phyloP scores from a whole-genome alignment of 805 yeast genomes.

The Grigorovia humatica region DNA sequence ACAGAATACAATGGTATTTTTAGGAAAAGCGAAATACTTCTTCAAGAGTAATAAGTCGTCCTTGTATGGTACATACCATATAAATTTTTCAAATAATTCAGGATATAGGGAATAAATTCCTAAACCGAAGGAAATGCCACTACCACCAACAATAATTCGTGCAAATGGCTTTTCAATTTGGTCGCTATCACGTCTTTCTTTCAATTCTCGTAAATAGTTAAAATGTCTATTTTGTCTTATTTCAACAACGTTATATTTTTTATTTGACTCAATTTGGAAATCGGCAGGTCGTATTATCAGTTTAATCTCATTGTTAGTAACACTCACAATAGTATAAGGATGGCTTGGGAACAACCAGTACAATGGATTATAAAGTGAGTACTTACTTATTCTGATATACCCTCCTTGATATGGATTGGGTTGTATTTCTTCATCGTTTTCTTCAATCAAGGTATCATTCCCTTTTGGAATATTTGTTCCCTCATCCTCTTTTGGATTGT shows the following conservation, averaged over 20 bases:
- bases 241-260: conserved; percentile 32
- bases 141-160: conserved; percentile 55
- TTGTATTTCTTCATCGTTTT: neutral
- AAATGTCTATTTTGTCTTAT: conserved; percentile 34
- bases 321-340: conserved; percentile 53
- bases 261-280: conserved; percentile 27
- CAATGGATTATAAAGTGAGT: conserved; percentile 28
- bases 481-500: too few relatives aligned
- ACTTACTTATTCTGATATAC: conserved; percentile 43
- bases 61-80: conserved; percentile 46
- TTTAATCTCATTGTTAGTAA: conserved; percentile 32
- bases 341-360: conserved; percentile 50
- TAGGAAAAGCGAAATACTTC: neutral
- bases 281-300: conserved; percentile 36
- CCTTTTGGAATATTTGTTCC: too few relatives aligned
- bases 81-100: conserved; percentile 20
- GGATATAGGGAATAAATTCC: conserved; percentile 29
- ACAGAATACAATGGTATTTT: neutral
- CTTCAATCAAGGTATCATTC: neutral
- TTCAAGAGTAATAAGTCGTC: conserved; percentile 1
- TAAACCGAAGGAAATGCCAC: conserved; percentile 58
- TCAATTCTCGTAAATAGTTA: neutral
- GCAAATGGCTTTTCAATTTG: conserved; percentile 7
- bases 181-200: neutral
- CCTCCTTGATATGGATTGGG: conserved; percentile 30